Conservation (phyloP, 73 alveolate species). For the Uronychia setigera region DNA sequence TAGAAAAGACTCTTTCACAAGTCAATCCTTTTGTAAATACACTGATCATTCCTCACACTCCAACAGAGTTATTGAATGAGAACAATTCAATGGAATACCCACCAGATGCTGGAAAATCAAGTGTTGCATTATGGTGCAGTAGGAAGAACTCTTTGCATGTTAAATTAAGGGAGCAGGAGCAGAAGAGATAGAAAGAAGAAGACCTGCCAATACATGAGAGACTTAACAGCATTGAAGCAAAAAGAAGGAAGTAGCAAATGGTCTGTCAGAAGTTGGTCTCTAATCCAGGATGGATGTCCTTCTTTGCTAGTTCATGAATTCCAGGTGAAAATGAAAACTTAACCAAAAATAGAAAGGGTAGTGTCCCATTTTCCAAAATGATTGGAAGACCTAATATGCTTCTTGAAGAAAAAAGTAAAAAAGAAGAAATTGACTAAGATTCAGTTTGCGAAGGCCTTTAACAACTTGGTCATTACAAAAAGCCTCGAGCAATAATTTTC, state of each 20-base stretch:
- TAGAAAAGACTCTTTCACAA: background rate
- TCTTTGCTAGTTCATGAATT: background rate
- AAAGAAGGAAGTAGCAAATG: too few species aligned
- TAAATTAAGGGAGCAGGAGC: too few species aligned
- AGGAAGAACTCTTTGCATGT: too few species aligned
- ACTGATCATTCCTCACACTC: background rate
- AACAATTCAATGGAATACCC: background rate
- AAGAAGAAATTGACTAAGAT: background rate
- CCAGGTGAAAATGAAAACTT: background rate
- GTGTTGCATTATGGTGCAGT: too few species aligned
- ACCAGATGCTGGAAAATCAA: too few species aligned
- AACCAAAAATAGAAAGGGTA: background rate
- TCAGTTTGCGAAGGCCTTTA: background rate
- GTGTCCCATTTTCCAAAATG: background rate
- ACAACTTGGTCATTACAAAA: background rate
- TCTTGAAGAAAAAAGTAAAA: background rate
- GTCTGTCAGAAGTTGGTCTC: too few species aligned
- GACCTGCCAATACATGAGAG: too few species aligned
- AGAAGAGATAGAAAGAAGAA: too few species aligned
- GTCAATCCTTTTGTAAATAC: background rate
- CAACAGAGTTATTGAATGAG: background rate
- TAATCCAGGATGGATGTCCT: too few species aligned
- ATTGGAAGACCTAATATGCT: background rate
- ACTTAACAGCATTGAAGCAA: too few species aligned
- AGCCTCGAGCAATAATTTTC: background rate